Evolutionary conservation across 345 rosid species (phyloP).

Genomic region (Heritiera littoralis): DNA sequence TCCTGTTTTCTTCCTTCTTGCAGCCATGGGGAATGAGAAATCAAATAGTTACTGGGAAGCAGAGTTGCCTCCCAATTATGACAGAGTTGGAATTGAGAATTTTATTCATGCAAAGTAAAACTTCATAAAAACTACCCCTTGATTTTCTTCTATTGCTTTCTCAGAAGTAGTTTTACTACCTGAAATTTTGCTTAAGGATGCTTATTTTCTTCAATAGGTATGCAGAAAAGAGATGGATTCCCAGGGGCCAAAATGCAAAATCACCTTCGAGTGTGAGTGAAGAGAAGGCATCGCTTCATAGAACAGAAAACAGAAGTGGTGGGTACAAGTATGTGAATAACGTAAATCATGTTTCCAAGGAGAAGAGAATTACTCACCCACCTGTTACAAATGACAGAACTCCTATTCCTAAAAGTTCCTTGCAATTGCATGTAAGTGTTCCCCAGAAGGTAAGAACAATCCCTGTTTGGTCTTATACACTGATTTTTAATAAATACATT

Average conservation of each 20-base stretch:
- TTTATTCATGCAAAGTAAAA: constrained; percentile 88
- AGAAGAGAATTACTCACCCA: constrained; percentile 32
- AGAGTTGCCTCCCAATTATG: constrained; percentile 70
- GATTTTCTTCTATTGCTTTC: constrained; percentile 18
- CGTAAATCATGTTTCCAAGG: constrained; percentile 28
- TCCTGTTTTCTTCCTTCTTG: constrained; percentile 18
- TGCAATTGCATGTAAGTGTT: constrained; percentile 24
- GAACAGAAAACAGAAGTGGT: constrained; percentile 21
- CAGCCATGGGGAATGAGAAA: constrained; percentile 84
- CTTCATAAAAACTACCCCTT: constrained; percentile 20
- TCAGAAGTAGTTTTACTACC: constrained; percentile 15
- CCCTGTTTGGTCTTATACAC: not conserved
- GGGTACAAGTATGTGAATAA: constrained; percentile 24
- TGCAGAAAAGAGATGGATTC: constrained; percentile 74
- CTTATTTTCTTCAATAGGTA: constrained; percentile 49
- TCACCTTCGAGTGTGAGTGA: constrained; percentile 34
- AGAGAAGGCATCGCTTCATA: constrained; percentile 31
- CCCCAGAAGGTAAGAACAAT: constrained; percentile 36
- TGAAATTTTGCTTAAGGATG: constrained; percentile 9
- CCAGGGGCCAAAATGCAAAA: constrained; percentile 39
- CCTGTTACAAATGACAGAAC: constrained; percentile 16
- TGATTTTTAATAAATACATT: not conserved
- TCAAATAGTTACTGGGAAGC: constrained; percentile 95
- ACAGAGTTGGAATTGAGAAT: constrained; percentile 71
- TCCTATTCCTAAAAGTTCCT: constrained; percentile 28